phyloP scores from a whole-genome alignment of 2,329 filamentous ascomycete species.

The Ascochyta lentis region DNA sequence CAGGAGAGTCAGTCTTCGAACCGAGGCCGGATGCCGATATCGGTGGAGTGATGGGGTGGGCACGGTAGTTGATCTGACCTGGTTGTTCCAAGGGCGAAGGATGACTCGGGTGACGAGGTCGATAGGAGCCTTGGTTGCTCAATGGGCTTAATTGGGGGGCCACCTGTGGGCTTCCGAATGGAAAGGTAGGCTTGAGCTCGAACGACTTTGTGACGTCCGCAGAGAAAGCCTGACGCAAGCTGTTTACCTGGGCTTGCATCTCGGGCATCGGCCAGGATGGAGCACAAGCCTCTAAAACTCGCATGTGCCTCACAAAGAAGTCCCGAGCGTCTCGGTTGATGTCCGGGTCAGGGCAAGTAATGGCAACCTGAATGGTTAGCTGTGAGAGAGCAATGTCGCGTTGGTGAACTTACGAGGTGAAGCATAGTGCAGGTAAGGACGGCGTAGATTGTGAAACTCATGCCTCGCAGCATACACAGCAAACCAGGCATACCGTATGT shows the following conservation, averaged over 20 bases:
- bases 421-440: slow-evolving; percentile 91
- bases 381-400: neutral
- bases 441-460: slow-evolving; percentile 94
- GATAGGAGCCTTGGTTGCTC: slow-evolving; percentile 57
- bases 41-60: slow-evolving; percentile 79
- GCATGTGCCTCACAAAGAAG: slow-evolving; percentile 93
- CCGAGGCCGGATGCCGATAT: slow-evolving; percentile 75
- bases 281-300: slow-evolving; percentile 85
- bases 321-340: slow-evolving; percentile 83
- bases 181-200: slow-evolving; percentile 85
- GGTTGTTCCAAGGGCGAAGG: slow-evolving; percentile 58
- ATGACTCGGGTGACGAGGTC: slow-evolving; percentile 57
- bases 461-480: slow-evolving; percentile 89
- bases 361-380: slow-evolving; percentile 70
- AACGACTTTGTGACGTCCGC: slow-evolving; percentile 85
- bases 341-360: slow-evolving; percentile 90
- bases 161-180: slow-evolving; percentile 78
- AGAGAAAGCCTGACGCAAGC: slow-evolving; percentile 88
- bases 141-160: slow-evolving; percentile 68
- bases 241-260: slow-evolving; percentile 87
- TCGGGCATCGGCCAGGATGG: slow-evolving; percentile 86
- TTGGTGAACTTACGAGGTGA: slow-evolving; percentile 76
- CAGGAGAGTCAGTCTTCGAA: slow-evolving; percentile 77
- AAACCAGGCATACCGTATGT: slow-evolving; percentile 80
- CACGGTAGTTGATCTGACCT: slow-evolving; percentile 69